A percentile compares a stretch with the other conserved stretches of the same genome.
Evolutionary conservation across 2,329 filamentous ascomycete species (phyloP).

Genomic region (Clathrospora elynae): DNA sequence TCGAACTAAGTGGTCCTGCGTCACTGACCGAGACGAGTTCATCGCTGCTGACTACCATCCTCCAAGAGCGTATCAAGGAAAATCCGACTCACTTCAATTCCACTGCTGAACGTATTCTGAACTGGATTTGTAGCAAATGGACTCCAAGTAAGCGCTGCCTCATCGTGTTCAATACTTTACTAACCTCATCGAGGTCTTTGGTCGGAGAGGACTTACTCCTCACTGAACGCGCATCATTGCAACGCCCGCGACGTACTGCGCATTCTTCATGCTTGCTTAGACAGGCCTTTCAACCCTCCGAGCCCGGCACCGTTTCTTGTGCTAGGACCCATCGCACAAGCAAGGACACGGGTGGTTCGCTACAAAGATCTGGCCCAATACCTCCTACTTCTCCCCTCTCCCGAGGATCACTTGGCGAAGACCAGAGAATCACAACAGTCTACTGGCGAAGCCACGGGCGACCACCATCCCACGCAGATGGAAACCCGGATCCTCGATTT

Average conservation of each 20-base stretch:
- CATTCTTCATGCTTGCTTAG: conserved; percentile 72
- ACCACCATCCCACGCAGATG: conserved; percentile 29
- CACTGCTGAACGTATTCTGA: conserved; percentile 72
- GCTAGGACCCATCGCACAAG: conserved; percentile 51
- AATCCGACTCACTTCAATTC: conserved; percentile 70
- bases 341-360: conserved; percentile 50
- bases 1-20: conserved; percentile 81
- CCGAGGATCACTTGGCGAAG: conserved; percentile 10
- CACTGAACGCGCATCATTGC: conserved; percentile 66
- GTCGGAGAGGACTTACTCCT: conserved; percentile 69
- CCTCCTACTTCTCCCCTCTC: conserved; percentile 50
- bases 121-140: conserved; percentile 85
- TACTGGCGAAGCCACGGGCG: conserved; percentile 16
- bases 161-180: background rate
- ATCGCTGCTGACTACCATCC: conserved; percentile 70
- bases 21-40: conserved; percentile 79
- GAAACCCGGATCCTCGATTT: conserved; percentile 51
- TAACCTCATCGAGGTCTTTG: conserved; percentile 48
- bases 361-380: conserved; percentile 55
- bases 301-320: conserved; percentile 37
- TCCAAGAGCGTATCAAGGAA: conserved; percentile 68
- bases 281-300: conserved; percentile 49
- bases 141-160: conserved; percentile 66
- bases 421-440: conserved; percentile 1
- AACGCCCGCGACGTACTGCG: conserved; percentile 69